Base-by-base conservation (phyloP, 176 grass and related monocot species). In the Cenchrus americanus region DNA sequence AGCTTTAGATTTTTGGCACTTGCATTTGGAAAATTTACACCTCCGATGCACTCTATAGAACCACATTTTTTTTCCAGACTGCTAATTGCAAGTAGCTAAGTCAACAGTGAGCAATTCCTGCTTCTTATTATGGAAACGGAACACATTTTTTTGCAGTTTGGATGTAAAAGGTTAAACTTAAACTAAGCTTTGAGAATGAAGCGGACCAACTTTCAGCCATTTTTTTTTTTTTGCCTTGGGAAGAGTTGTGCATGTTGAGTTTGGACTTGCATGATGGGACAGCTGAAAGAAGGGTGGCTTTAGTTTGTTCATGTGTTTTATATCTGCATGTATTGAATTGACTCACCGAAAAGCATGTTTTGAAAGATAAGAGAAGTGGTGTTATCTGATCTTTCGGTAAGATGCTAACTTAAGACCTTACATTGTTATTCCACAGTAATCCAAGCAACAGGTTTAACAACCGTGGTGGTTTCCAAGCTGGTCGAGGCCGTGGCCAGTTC, bases 391-490 rank as follows among this genome's bases (percentile, higher is more conserved):
- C 4, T 19, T 67, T 32, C 34, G 4, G 34, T 37, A 37, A 37
- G 34, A 37, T n/a, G 10, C 42, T 87, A 55, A 87, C 13, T 27
- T 46, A 0, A 63, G 14, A 21, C 49, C n/a, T 68, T 58, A 7
- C 51, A 52, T 37, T 90, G 53, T 23, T 5, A 5, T 80, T 64
- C 24, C 32, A 24, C 58, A 71, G 80, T 61, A 80, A 84, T 71
- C 46, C 57, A 0, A 44, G 67, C 24, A 73, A 22, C 52, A 90
- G 87, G 55, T 88, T 73, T 53, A 73, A 75, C 26, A 88, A 59
- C 73, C 93, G 76, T 66, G 85, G 90, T 51, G 88, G 58, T 46
- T 86, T 81, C 71, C 87, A 90, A 83, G 64, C 68, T 80, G 92
- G 85, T 0, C 73, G 89, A 59, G 89, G 89, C 0, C 83, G 83